phyloP scores from a whole-genome alignment of 108 stramenopile genomes.

The Nannochloropsis gaditana region DNA sequence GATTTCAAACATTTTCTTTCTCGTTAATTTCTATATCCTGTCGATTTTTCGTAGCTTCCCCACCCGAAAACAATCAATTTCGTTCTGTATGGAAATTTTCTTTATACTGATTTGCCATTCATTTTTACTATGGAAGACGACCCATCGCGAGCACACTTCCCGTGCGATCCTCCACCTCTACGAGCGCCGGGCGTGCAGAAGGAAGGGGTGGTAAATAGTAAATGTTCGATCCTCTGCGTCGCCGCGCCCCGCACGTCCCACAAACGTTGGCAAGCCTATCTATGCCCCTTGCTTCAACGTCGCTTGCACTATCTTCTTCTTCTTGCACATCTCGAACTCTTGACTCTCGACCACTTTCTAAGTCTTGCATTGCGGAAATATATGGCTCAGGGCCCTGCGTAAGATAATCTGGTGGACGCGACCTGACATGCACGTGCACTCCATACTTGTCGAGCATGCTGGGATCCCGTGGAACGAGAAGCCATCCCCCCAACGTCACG shows the following conservation, averaged over 20 bases:
- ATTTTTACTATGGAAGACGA: background rate
- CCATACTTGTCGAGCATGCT: background rate
- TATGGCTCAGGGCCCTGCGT: background rate
- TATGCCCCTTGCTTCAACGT: background rate
- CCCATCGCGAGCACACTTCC: background rate
- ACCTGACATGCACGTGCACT: background rate
- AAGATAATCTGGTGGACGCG: background rate
- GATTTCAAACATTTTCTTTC: no score
- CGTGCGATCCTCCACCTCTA: conserved; percentile 4
- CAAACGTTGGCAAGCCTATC: background rate
- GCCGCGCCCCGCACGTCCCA: background rate
- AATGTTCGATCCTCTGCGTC: background rate
- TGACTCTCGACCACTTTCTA: background rate
- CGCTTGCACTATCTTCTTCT: background rate
- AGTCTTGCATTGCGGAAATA: background rate
- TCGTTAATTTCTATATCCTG: no score
- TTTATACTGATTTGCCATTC: background rate
- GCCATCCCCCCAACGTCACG: background rate
- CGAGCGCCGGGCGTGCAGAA: background rate
- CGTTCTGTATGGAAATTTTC: background rate
- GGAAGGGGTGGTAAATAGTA: background rate
- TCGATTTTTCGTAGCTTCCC: no score
- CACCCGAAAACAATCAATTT: no score
- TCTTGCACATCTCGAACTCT: background rate
- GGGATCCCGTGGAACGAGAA: background rate